A percentile compares a stretch with the other conserved stretches of the same genome.
These are phyloP conservation scores for Hypomontagnella monticulosa DNA, from an alignment of 495 filamentous ascomycete genomes.

Conservation along the genomic window DNA sequence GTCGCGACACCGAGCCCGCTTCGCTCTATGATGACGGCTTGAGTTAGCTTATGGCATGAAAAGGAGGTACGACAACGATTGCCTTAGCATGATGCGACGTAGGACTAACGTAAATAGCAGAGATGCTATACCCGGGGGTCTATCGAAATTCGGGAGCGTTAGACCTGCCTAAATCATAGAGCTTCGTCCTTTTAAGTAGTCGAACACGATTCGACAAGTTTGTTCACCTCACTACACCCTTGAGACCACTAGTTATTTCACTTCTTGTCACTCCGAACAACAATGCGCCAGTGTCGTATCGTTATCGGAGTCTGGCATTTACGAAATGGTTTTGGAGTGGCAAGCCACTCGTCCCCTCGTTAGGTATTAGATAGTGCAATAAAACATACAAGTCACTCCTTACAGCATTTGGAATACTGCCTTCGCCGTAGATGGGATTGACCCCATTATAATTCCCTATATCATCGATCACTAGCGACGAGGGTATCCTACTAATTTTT, in stretches of 20 bases:
- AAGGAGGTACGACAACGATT: constrained; percentile 35
- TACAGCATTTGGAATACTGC: neutral
- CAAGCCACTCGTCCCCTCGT: constrained; percentile 31
- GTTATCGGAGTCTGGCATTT: constrained; percentile 16
- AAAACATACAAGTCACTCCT: constrained; percentile 37
- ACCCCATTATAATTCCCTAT: too few relatives aligned
- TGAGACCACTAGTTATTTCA: constrained; percentile 22
- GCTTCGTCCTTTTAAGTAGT: constrained; percentile 35
- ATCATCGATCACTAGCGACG: neutral
- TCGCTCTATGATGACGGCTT: constrained; percentile 68
- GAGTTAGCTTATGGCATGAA: constrained; percentile 50
- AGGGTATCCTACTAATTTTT: neutral
- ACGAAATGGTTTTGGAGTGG: constrained; percentile 18
- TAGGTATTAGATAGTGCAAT: constrained; percentile 37
- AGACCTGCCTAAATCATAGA: constrained; percentile 35
- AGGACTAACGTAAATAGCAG: constrained; percentile 28
- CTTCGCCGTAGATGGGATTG: neutral
- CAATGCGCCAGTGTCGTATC: neutral
- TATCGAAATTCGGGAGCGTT: constrained; percentile 24
- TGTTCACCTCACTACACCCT: constrained; percentile 14
- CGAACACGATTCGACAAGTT: constrained; percentile 9
- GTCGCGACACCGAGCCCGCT: constrained; percentile 66
- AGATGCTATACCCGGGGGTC: constrained; percentile 40
- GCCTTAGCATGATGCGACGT: neutral
- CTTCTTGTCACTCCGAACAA: constrained; percentile 21